These are phyloP conservation scores for Pisolithus sp. DNA, from an alignment of 768 basidiomycete genomes.

Conservation along the genomic window DNA sequence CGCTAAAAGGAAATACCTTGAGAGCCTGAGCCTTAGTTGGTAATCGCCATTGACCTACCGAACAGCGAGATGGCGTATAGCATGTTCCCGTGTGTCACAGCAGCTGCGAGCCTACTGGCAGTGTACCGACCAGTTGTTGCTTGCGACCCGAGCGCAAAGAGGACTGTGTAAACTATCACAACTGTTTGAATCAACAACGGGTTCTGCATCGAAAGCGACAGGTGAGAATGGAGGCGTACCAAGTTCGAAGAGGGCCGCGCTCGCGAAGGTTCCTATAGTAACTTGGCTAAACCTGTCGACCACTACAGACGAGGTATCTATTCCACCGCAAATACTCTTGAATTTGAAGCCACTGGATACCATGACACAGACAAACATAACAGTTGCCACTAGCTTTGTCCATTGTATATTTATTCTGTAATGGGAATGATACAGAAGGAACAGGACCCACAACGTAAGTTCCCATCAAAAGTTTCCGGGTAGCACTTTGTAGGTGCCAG, in stretches of 20 bases:
- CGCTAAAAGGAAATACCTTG: neutral
- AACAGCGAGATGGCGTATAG: conserved; percentile 6
- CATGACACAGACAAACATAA: conserved; percentile 3
- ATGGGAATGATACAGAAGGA: neutral
- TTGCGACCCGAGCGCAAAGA: neutral
- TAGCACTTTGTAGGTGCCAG: neutral
- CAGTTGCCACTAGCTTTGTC: neutral
- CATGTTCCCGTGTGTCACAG: conserved; percentile 5
- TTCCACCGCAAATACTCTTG: conserved; percentile 1
- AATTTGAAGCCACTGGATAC: conserved; percentile 1
- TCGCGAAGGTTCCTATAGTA: conserved; percentile 5
- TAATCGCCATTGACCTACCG: neutral
- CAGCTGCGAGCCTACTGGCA: neutral
- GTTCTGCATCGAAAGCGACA: neutral
- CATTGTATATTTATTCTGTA: neutral
- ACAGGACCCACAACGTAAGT: conserved; percentile 2
- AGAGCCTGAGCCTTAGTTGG: too few relatives aligned
- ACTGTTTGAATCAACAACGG: neutral
- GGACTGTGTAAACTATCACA: neutral
- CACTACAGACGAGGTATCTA: neutral
- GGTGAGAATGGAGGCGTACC: neutral
- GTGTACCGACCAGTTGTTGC: neutral
- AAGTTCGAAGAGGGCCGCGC: conserved; percentile 5
- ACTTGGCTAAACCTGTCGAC: neutral
- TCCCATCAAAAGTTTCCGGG: neutral